Conservation (phyloP, 441 rosid genomes). For the Sinapis alba region DNA sequence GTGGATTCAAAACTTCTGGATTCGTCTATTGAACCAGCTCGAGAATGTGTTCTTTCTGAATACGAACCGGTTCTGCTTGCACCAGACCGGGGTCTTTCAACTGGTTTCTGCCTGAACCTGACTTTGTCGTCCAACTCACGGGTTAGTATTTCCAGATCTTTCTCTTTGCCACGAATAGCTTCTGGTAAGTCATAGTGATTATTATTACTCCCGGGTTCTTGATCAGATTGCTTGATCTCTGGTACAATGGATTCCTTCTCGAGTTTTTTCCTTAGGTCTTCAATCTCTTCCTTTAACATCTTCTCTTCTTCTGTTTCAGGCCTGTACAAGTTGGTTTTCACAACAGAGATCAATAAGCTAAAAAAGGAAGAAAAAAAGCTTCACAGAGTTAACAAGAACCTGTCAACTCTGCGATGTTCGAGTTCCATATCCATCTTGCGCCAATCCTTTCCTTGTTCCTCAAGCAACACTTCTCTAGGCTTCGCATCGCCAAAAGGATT, state of each 20-base stretch:
- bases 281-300: slow-evolving; percentile 64
- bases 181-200: slow-evolving; percentile 45
- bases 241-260: slow-evolving; percentile 45
- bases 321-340: slow-evolving; percentile 49
- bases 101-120: slow-evolving; percentile 70
- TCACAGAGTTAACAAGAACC: slow-evolving; percentile 45
- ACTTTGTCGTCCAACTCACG: slow-evolving; percentile 75
- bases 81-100: slow-evolving; percentile 81
- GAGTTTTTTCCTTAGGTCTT: slow-evolving; percentile 53
- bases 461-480: slow-evolving; percentile 84
- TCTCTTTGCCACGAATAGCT: slow-evolving; percentile 56
- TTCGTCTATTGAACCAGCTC: slow-evolving; percentile 71
- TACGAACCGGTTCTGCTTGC: slow-evolving; percentile 61
- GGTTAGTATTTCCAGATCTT: slow-evolving; percentile 56
- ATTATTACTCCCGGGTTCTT: slow-evolving; percentile 36
- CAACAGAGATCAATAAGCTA: not conserved
- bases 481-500: slow-evolving; percentile 95
- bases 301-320: slow-evolving; percentile 82
- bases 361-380: not conserved
- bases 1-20: slow-evolving; percentile 44
- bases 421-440: slow-evolving; percentile 83
- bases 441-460: slow-evolving; percentile 92
- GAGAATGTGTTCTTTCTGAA: slow-evolving; percentile 75
- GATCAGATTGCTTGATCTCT: slow-evolving; percentile 25
- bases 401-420: slow-evolving; percentile 77